phyloP scores from a whole-genome alignment of 805 yeast genomes.

The Starmerella lactis-condensi region DNA sequence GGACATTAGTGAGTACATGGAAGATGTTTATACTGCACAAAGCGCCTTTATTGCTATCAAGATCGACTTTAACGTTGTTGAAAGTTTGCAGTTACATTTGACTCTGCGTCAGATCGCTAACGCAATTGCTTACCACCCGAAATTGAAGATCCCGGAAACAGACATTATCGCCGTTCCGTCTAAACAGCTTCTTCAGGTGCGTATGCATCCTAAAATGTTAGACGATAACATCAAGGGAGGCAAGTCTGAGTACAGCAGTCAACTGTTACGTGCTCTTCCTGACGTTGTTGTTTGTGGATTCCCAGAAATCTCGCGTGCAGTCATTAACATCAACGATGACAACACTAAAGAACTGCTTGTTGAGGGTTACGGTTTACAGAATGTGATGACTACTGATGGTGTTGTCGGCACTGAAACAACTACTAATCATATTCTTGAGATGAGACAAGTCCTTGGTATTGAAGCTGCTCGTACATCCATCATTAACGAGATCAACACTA shows the following conservation, averaged over 20 bases:
- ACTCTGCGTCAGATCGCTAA: conserved; percentile 68
- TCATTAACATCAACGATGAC: conserved; percentile 75
- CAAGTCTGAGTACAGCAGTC: conserved; percentile 18
- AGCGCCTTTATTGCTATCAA: conserved; percentile 64
- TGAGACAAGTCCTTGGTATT: conserved; percentile 75
- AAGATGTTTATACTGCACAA: conserved; percentile 76
- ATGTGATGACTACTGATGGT: conserved; percentile 96
- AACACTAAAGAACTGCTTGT: conserved; percentile 74
- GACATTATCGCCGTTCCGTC: conserved; percentile 54
- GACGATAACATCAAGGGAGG: conserved; percentile 13
- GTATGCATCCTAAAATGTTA: conserved; percentile 5
- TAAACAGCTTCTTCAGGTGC: conserved; percentile 32
- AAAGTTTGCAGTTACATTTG: conserved; percentile 73
- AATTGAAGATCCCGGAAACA: conserved; percentile 57
- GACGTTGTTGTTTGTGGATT: conserved; percentile 83
- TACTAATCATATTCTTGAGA: conserved; percentile 86
- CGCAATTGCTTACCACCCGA: conserved; percentile 72
- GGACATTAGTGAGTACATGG: conserved; percentile 76
- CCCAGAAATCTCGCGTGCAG: conserved; percentile 83
- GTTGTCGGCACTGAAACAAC: conserved; percentile 69
- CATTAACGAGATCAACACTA: conserved; percentile 83
- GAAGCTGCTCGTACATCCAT: conserved; percentile 94
- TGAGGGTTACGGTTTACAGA: conserved; percentile 92
- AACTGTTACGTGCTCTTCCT: conserved; percentile 67
- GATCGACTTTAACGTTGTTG: conserved; percentile 69